Conservation (phyloP, 2,329 filamentous ascomycete genomes). For the Rhynchosporium agropyri region DNA sequence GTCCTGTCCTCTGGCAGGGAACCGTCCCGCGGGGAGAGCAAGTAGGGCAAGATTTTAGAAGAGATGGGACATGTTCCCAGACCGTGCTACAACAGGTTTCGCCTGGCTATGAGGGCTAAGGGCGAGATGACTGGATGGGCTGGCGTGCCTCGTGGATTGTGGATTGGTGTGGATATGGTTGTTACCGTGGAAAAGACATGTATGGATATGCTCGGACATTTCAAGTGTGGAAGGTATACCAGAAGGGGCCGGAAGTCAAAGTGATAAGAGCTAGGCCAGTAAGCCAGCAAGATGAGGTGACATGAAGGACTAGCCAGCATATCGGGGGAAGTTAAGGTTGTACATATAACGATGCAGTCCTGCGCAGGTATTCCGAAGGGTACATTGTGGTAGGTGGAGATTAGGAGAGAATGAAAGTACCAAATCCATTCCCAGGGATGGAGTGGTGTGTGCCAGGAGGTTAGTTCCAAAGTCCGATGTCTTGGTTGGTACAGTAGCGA, state of each 20-base stretch:
- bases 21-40: neutral
- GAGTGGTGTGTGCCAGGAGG: slow-evolving; percentile 7
- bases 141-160: slow-evolving; percentile 15
- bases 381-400: slow-evolving; percentile 15
- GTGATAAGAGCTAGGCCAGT: neutral
- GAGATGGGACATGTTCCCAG: slow-evolving; percentile 9
- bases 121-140: neutral
- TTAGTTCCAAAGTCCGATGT: slow-evolving; percentile 6
- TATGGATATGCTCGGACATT: slow-evolving; percentile 3
- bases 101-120: neutral
- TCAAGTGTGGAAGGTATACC: neutral
- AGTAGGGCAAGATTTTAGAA: neutral
- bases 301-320: slow-evolving; percentile 8
- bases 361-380: neutral
- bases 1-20: neutral
- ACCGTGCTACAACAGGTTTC: slow-evolving; percentile 2
- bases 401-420: slow-evolving; percentile 3
- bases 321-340: neutral
- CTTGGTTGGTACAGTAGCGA: slow-evolving; percentile 10
- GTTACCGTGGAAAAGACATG: slow-evolving; percentile 8
- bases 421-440: slow-evolving; percentile 4
- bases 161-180: neutral
- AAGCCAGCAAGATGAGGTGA: neutral
- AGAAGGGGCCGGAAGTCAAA: neutral
- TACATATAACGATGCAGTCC: neutral